Percentiles rank a stretch among this genome's conserved stretches.
phyloP scores from a whole-genome alignment of 345 rosid species.

The Eucalyptus coolabah region DNA sequence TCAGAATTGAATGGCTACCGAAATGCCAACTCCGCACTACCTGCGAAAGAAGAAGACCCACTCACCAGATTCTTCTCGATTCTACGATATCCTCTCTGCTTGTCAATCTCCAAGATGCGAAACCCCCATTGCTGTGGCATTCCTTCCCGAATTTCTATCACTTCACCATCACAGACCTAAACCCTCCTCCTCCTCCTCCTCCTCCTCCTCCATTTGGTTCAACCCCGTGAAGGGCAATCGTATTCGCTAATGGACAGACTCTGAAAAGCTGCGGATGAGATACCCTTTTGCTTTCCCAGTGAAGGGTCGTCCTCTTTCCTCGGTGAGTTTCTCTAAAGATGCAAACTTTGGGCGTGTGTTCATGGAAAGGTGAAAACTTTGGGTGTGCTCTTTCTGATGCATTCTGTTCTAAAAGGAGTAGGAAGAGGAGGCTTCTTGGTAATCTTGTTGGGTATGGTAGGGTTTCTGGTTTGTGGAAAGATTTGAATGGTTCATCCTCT shows the following conservation, averaged over 20 bases:
- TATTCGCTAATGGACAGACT: background rate
- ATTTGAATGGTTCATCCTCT: slow-evolving; percentile 16
- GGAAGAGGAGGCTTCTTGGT: slow-evolving; percentile 5
- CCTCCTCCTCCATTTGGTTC: background rate
- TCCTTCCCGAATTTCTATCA: background rate
- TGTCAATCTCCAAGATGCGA: background rate
- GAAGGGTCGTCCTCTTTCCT: slow-evolving; percentile 8
- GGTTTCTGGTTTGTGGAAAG: slow-evolving; percentile 8
- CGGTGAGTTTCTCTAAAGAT: slow-evolving; percentile 17
- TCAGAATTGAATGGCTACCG: background rate
- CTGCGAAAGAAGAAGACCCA: background rate
- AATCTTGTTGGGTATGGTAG: slow-evolving; percentile 6
- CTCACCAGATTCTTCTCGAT: background rate
- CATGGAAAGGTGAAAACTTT: slow-evolving; percentile 33
- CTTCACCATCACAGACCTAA: background rate
- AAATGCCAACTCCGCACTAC: background rate
- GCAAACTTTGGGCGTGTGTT: slow-evolving; percentile 61
- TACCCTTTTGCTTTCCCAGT: background rate
- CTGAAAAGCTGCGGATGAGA: background rate
- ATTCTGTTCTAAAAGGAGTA: background rate
- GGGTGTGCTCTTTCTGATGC: background rate
- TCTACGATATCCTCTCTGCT: background rate
- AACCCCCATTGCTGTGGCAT: background rate
- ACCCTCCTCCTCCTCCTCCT: background rate
- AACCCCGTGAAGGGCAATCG: background rate